Percentiles rank a stretch among this genome's conserved stretches.
Conservation (phyloP, 2,329 filamentous ascomycete species). For the Didymella pinodella region DNA sequence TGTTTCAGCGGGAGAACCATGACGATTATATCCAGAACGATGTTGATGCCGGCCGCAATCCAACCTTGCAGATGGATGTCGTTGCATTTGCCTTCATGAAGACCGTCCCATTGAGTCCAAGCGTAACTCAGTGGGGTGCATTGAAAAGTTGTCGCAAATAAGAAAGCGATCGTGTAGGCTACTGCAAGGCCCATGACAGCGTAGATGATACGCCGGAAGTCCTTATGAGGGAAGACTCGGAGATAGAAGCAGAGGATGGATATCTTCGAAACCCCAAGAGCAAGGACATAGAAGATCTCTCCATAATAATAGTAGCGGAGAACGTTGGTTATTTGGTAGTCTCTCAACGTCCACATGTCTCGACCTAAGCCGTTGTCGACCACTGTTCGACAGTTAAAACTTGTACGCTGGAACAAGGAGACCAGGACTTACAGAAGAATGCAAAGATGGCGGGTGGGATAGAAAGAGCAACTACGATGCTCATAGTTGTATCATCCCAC, state of each 20-base stretch:
- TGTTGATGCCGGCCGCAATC: conserved; percentile 45
- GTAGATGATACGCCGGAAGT: conserved; percentile 37
- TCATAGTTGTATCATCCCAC: conserved; percentile 51
- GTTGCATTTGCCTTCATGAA: conserved; percentile 41
- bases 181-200: conserved; percentile 37
- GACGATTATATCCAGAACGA: conserved; percentile 37
- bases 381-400: conserved; percentile 35
- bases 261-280: conserved; percentile 43
- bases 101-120: conserved; percentile 53
- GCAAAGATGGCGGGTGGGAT: conserved; percentile 35
- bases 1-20: conserved; percentile 46
- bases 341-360: conserved; percentile 61
- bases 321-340: conserved; percentile 55
- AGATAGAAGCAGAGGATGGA: conserved; percentile 49
- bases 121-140: conserved; percentile 59
- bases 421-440: conserved; percentile 17
- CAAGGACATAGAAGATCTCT: conserved; percentile 47
- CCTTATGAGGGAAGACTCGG: conserved; percentile 43
- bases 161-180: conserved; percentile 53
- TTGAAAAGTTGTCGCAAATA: conserved; percentile 59
- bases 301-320: conserved; percentile 36
- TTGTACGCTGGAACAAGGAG: not conserved
- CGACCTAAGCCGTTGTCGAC: conserved; percentile 54
- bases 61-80: conserved; percentile 45
- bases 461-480: conserved; percentile 46